phyloP scores from a whole-genome alignment of 108 stramenopile genomes.

The Cyclotella atomus region DNA sequence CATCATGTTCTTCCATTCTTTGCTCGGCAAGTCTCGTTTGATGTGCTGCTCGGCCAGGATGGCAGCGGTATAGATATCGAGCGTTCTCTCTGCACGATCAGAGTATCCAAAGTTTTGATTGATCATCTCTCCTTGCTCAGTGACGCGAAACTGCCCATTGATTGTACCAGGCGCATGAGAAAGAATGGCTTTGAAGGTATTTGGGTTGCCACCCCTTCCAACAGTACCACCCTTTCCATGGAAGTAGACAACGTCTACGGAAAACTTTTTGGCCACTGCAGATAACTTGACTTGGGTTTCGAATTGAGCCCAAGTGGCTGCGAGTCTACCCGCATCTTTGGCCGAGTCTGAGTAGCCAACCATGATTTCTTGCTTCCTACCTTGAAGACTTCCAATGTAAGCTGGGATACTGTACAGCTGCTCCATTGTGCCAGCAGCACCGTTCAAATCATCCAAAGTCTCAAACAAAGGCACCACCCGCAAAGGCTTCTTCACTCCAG shows the following conservation, averaged over 20 bases:
- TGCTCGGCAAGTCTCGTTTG: constrained; percentile 54
- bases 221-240: constrained; percentile 86
- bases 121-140: constrained; percentile 99
- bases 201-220: constrained; percentile 85
- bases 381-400: constrained; percentile 87
- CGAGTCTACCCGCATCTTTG: constrained; percentile 97
- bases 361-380: constrained; percentile 95
- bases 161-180: constrained; percentile 92
- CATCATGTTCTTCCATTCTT: constrained; percentile 89
- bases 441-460: constrained; percentile 93
- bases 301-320: constrained; percentile 96
- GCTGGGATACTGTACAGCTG: constrained; percentile 83
- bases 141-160: constrained; percentile 97
- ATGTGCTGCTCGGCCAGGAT: constrained; percentile 87
- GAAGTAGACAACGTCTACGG: constrained; percentile 84
- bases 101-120: constrained; percentile 95
- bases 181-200: constrained; percentile 84
- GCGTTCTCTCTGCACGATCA: constrained; percentile 79
- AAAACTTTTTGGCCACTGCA: constrained; percentile 65
- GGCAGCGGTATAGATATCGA: constrained; percentile 95
- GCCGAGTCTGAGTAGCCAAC: constrained; percentile 97
- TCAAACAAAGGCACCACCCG: constrained; percentile 98
- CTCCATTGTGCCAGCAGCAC: constrained; percentile 87
- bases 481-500: constrained; percentile 90
- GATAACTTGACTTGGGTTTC: constrained; percentile 90